Evolutionary conservation across 2,329 filamentous ascomycete genomes (phyloP), one percentile per base, ranked within the genome.

Genomic region (Cladosporium halotolerans): DNA sequence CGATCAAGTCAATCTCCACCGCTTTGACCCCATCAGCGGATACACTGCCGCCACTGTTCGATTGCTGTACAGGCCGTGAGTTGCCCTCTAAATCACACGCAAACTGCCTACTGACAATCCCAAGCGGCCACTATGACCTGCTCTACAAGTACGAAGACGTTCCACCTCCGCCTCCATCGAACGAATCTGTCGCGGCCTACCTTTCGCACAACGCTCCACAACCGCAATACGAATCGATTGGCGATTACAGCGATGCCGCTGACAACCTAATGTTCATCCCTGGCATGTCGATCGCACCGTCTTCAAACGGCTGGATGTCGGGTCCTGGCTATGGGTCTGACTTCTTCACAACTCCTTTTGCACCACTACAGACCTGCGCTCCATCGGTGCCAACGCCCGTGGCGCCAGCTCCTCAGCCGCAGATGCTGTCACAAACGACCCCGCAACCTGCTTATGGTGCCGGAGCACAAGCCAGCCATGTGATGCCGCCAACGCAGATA

Each of bases 121-220:
- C 16, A 59, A 84, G 81, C 40, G 89, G 89, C 56, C 93, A 97
- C 71, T 99, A 97, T 70, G 93, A 97, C 70, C 84, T 99, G 57
- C 79, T 97, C 33, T 99, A 99, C 75, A 84, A 82, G 66, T 74
- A 78, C 28, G 79, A 80, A 59, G 76, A 80, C 60, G 63, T 79
- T 13, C 65, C 68, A 45, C 56, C 62, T 11, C 54, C 58, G 19
- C 47, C 47, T 13, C 47, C 47, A 23, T 23, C 39, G n/a, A 38
- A 31, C 14, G 47, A 50, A 23, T 34, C 38, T 2, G 57, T 66
- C n/a, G 59, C 62, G 10, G 68, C 67, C 32, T 69, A 69, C 44
- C 54, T 70, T 34, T 64, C 60, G 65, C 46, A 58, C 34, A 41
- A 45, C 19, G 54, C 56, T 10, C 51, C 52, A 32, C 53, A 31